Evolutionary conservation across 1,284 basidiomycete genomes (phyloP).

Genomic region (Sporisorium graminicola): DNA sequence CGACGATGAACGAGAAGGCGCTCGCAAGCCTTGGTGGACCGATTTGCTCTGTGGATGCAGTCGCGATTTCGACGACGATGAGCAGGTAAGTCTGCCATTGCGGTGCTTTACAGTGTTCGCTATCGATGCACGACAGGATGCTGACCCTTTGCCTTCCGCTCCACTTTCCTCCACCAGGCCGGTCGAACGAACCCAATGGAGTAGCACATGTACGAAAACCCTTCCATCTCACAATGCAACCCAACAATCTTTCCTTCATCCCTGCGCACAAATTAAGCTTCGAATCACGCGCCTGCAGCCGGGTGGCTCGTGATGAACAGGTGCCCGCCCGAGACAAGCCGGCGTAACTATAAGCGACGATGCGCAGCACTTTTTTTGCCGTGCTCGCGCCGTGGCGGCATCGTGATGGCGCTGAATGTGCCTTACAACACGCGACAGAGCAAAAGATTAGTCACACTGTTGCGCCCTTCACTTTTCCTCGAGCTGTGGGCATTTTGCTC

Average conservation of each 20-base stretch:
- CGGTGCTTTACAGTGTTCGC: background rate
- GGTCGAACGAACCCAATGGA: constrained; percentile 54
- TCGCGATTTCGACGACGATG: constrained; percentile 51
- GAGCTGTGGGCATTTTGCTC: background rate
- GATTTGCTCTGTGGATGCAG: constrained; percentile 54
- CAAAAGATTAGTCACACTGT: background rate
- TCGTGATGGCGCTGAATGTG: constrained; percentile 15
- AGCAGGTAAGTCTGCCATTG: constrained; percentile 40
- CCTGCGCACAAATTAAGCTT: background rate
- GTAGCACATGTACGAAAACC: constrained; percentile 9
- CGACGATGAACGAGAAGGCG: constrained; percentile 16
- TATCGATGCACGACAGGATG: background rate
- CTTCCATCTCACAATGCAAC: constrained; percentile 8
- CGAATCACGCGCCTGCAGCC: background rate
- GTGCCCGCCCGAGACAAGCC: background rate
- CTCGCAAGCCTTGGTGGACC: constrained; percentile 53
- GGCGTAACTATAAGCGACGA: background rate
- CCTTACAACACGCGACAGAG: background rate
- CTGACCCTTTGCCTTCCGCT: constrained; percentile 9
- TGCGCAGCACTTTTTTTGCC: background rate
- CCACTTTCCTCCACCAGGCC: constrained; percentile 18
- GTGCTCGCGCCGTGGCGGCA: constrained; percentile 15
- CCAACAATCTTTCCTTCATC: background rate
- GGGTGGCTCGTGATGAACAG: background rate
- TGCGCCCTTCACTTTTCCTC: background rate